Base-by-base conservation (phyloP, 225 moss, liverwort and hornwort species). In the Physcomitrellopsis africana region DNA sequence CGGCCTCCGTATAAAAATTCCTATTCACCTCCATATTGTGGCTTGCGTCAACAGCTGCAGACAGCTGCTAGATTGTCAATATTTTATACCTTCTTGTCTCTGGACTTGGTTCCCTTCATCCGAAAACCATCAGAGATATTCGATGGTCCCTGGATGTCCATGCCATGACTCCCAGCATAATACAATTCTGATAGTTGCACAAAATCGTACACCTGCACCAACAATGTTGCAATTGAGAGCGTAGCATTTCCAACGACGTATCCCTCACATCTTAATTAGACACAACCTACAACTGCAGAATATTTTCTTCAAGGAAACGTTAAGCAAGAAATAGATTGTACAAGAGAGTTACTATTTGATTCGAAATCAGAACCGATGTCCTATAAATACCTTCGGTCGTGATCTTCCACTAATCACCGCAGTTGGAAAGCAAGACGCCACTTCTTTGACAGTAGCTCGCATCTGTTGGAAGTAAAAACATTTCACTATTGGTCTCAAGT, bases 111-210 rank as follows among this genome's bases (percentile, higher is more conserved):
- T 60, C 96, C 96, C 63, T 77, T 84, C 23, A 93, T 91, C 74
- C 87, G 89, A 64, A 88, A 89, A 57, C 94, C 94, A 81, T 94
- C 92, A 20, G 91, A 89, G 22, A 83, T 85, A 72, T 94, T 87
- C 15, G 91, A 90, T 48, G 96, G 96, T 45, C 96, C 96, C 87
- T 91, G 89, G 5, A 97, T 97, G 65, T 97, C 96, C 96, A 97
- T 97, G 48, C 96, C 96, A 80, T 97, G 96, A 51, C 96, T 97
- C 65, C 96, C 96, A 23, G 96, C 96, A 60, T 94, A 97, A 46
- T 89, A 97, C 10, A 97, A 86, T 57, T 97, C 94, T 26, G 94
- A 82, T 51, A 97, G 81, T 74, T 91, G 90, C 51, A 97, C 96
- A 69, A 97, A 97, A 65, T 94, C 92, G 37, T 89, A 93, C 44